These are phyloP conservation scores for Yueomyces sp. DNA, from an alignment of 805 yeast genomes.

Conservation along the genomic window DNA sequence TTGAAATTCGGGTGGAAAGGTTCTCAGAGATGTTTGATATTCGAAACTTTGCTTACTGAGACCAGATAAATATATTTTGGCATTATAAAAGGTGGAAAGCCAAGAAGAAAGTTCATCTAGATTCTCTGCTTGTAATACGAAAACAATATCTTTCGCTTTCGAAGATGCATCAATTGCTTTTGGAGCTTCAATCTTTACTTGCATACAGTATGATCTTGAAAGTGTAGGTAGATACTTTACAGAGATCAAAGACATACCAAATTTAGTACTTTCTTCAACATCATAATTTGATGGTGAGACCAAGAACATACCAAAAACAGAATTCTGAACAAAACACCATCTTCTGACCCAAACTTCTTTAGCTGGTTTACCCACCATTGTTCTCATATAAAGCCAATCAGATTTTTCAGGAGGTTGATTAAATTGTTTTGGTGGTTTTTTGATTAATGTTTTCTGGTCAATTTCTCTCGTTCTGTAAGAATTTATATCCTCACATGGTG, in stretches of 20 bases:
- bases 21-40: slow-evolving; percentile 36
- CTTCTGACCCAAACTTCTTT: slow-evolving; percentile 65
- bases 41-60: slow-evolving; percentile 21
- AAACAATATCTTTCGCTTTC: slow-evolving; percentile 18
- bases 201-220: slow-evolving; percentile 70
- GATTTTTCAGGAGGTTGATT: slow-evolving; percentile 37
- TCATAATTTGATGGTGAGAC: slow-evolving; percentile 50
- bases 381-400: slow-evolving; percentile 77
- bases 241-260: slow-evolving; percentile 64
- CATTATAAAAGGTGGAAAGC: slow-evolving; percentile 53
- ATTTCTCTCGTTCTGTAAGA: slow-evolving; percentile 42
- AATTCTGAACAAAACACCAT: slow-evolving; percentile 70
- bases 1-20: slow-evolving; percentile 49
- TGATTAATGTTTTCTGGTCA: slow-evolving; percentile 1
- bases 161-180: not conserved
- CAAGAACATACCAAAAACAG: slow-evolving; percentile 66
- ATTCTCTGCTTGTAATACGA: slow-evolving; percentile 61
- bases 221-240: slow-evolving; percentile 48
- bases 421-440: not conserved
- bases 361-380: slow-evolving; percentile 36
- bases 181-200: slow-evolving; percentile 24
- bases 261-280: slow-evolving; percentile 81
- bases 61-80: slow-evolving; percentile 35
- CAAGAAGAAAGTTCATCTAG: slow-evolving; percentile 55
- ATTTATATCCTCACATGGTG: slow-evolving; percentile 46